These are phyloP conservation scores for Colletotrichum tofieldiae DNA, from an alignment of 2,329 filamentous ascomycete genomes.

Conservation along the genomic window DNA sequence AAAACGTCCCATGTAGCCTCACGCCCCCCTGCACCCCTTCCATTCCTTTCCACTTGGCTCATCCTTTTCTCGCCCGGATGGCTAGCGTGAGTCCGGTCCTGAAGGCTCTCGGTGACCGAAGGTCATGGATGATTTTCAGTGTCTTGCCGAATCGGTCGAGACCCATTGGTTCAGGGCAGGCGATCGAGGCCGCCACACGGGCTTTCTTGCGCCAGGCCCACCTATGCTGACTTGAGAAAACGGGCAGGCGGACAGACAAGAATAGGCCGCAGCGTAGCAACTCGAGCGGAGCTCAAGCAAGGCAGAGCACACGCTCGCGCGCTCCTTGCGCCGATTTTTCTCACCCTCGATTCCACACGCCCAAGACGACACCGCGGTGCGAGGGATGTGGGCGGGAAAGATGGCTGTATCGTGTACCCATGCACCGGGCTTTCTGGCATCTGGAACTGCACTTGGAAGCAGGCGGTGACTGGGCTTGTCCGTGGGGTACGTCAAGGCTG, in stretches of 20 bases:
- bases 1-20: slow-evolving; percentile 43
- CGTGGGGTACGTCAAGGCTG: slow-evolving; percentile 19
- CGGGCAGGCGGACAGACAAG: slow-evolving; percentile 34
- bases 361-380: background rate
- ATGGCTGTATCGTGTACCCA: background rate
- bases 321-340: slow-evolving; percentile 26
- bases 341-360: slow-evolving; percentile 15
- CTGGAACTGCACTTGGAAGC: slow-evolving; percentile 21
- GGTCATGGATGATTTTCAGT: slow-evolving; percentile 55
- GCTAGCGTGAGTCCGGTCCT: slow-evolving; percentile 54
- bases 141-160: slow-evolving; percentile 55
- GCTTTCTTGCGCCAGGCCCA: slow-evolving; percentile 29
- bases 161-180: slow-evolving; percentile 42
- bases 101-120: slow-evolving; percentile 62
- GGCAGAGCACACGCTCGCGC: slow-evolving; percentile 26
- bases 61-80: slow-evolving; percentile 43
- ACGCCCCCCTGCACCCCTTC: slow-evolving; percentile 45
- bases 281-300: slow-evolving; percentile 26
- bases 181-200: slow-evolving; percentile 42
- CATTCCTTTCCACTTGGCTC: slow-evolving; percentile 30
- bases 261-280: slow-evolving; percentile 18
- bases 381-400: background rate
- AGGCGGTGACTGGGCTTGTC: slow-evolving; percentile 16
- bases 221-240: slow-evolving; percentile 29
- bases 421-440: slow-evolving; percentile 24